Evolutionary conservation across 495 filamentous ascomycete genomes (phyloP).

Genomic region (Wilcoxina mikolae): DNA sequence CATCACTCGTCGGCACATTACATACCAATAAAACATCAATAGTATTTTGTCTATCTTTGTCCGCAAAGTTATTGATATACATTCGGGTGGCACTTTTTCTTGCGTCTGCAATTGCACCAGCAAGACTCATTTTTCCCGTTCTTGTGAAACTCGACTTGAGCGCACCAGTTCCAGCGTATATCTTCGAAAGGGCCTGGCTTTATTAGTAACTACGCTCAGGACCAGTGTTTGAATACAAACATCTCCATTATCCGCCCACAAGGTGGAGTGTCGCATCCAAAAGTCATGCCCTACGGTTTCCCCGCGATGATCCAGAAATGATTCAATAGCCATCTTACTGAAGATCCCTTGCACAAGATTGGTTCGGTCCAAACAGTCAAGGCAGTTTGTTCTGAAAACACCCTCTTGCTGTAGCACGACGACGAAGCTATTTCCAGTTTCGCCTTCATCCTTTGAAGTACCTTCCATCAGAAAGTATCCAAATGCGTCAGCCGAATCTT

Average conservation of each 20-base stretch:
- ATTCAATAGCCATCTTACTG: conserved; percentile 75
- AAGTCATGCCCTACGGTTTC: conserved; percentile 58
- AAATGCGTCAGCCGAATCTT: conserved; percentile 66
- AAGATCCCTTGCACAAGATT: conserved; percentile 94
- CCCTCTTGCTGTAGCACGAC: conserved; percentile 82
- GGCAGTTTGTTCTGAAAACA: conserved; percentile 86
- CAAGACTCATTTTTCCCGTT: conserved; percentile 87
- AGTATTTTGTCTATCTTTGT: conserved; percentile 82
- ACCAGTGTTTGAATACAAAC: conserved; percentile 25
- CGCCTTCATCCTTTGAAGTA: background rate
- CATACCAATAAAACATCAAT: conserved; percentile 69
- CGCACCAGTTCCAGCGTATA: conserved; percentile 92
- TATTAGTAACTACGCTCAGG: background rate
- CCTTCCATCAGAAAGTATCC: conserved; percentile 74
- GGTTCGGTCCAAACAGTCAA: conserved; percentile 91
- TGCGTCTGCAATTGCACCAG: conserved; percentile 85
- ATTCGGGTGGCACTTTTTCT: conserved; percentile 84
- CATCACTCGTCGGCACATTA: background rate
- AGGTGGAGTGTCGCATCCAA: conserved; percentile 72
- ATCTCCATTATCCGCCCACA: conserved; percentile 99
- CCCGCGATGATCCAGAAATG: conserved; percentile 55
- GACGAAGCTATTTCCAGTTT: conserved; percentile 9
- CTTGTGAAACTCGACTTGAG: conserved; percentile 93
- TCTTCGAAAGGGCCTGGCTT: conserved; percentile 55
- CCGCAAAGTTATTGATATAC: conserved; percentile 94